phyloP scores from a whole-genome alignment of 352 stramenopile genomes.

The Phytophthora crassamura region DNA sequence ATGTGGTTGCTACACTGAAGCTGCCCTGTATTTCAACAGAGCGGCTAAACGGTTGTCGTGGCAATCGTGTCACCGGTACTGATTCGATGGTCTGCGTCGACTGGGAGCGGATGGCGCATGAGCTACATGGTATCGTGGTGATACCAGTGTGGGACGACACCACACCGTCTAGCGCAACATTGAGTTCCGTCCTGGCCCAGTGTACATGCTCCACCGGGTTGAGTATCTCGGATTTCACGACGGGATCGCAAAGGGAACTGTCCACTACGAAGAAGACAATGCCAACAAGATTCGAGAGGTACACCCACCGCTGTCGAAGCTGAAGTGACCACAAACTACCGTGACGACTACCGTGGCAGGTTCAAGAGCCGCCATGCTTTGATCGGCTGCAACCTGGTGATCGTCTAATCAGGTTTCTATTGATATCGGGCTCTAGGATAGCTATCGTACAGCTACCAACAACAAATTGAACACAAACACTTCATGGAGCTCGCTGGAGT shows the following conservation, averaged over 20 bases:
- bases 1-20: not conserved
- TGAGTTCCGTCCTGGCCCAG: not conserved
- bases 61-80: not conserved
- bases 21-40: not conserved
- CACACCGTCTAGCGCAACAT: no score
- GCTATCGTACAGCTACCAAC: no score
- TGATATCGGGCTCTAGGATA: no score
- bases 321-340: no score
- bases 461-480: no score
- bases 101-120: not conserved
- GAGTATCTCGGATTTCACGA: not conserved
- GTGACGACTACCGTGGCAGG: no score
- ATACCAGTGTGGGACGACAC: not conserved
- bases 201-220: not conserved
- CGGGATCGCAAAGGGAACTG: not conserved
- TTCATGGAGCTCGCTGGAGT: no score
- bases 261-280: not conserved
- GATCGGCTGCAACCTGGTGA: no score
- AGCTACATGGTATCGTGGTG: not conserved
- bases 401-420: no score
- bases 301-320: no score
- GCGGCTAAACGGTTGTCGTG: not conserved
- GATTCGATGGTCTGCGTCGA: not conserved
- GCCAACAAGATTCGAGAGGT: not conserved
- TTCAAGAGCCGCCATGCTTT: no score